These are phyloP conservation scores for Omphalotus guepiniiformis DNA, from an alignment of 768 basidiomycete species.

Conservation along the genomic window DNA sequence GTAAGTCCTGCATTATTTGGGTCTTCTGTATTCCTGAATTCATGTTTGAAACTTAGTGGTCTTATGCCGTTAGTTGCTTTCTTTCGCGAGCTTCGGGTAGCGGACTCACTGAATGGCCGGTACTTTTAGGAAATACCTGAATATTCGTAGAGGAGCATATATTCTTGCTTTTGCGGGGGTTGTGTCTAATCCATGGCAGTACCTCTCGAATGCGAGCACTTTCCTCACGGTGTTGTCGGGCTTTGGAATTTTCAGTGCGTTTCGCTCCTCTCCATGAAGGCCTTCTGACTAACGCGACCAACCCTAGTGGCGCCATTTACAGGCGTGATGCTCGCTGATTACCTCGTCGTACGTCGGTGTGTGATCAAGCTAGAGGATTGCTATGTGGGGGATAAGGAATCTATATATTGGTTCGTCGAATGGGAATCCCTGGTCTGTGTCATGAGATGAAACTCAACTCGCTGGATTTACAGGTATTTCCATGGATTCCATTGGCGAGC, in stretches of 20 bases:
- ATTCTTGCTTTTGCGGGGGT: slow-evolving; percentile 37
- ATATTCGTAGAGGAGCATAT: slow-evolving; percentile 30
- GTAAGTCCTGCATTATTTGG: too few relatives aligned
- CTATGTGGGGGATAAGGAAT: slow-evolving; percentile 16
- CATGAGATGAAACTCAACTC: too few relatives aligned
- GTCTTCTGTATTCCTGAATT: slow-evolving; percentile 8
- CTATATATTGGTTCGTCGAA: slow-evolving; percentile 19
- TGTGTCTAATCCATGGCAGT: slow-evolving; percentile 40
- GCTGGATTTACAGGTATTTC: too few relatives aligned
- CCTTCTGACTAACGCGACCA: too few relatives aligned
- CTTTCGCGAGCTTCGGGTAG: slow-evolving; percentile 13
- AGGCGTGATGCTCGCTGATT: slow-evolving; percentile 35
- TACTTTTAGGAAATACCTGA: neutral
- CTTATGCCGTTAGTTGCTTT: slow-evolving; percentile 9
- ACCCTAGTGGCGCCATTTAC: slow-evolving; percentile 42
- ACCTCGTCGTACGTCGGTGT: slow-evolving; percentile 17
- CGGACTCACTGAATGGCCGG: slow-evolving; percentile 7
- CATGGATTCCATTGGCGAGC: slow-evolving; percentile 21
- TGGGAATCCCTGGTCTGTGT: too few relatives aligned
- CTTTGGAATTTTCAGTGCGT: slow-evolving; percentile 42
- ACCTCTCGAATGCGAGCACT: slow-evolving; percentile 30
- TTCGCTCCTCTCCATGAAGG: too few relatives aligned
- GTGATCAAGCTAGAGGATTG: slow-evolving; percentile 17
- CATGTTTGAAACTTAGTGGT: slow-evolving; percentile 10
- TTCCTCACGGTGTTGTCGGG: slow-evolving; percentile 34